These are phyloP conservation scores for Clarireedia hainanense DNA, from an alignment of 2,329 filamentous ascomycete species.

Conservation along the genomic window DNA sequence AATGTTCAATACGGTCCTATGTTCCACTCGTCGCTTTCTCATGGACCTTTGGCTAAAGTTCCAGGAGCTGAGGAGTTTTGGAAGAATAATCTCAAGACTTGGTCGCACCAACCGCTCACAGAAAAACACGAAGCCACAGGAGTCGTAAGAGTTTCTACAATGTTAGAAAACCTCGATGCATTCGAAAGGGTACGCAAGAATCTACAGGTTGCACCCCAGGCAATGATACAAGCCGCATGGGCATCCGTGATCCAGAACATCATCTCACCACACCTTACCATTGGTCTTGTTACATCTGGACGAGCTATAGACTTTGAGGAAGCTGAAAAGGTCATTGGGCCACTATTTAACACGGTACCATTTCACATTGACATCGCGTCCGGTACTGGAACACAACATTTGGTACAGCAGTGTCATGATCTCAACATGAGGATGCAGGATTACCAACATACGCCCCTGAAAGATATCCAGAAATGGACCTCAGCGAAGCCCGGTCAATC, in stretches of 20 bases:
- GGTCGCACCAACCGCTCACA: slow-evolving; percentile 15
- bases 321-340: slow-evolving; percentile 64
- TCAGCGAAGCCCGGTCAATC: slow-evolving; percentile 40
- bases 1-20: slow-evolving; percentile 35
- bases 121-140: neutral
- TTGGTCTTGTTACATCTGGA: slow-evolving; percentile 75
- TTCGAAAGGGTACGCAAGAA: slow-evolving; percentile 47
- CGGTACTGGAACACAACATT: slow-evolving; percentile 47
- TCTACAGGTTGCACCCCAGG: slow-evolving; percentile 69
- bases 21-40: slow-evolving; percentile 59
- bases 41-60: slow-evolving; percentile 55
- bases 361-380: slow-evolving; percentile 45
- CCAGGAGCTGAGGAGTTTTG: slow-evolving; percentile 58
- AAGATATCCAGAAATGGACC: slow-evolving; percentile 76
- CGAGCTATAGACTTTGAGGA: slow-evolving; percentile 60
- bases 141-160: slow-evolving; percentile 23
- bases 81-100: slow-evolving; percentile 32
- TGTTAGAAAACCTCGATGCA: slow-evolving; percentile 31
- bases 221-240: slow-evolving; percentile 72
- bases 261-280: slow-evolving; percentile 35
- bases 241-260: slow-evolving; percentile 49
- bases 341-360: slow-evolving; percentile 85
- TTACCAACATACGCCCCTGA: slow-evolving; percentile 72
- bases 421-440: slow-evolving; percentile 61
- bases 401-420: slow-evolving; percentile 58